Percentiles rank a stretch among this genome's conserved stretches.
phyloP scores from a whole-genome alignment of 2,329 filamentous ascomycete species.

The Mycosphaerella sp. region DNA sequence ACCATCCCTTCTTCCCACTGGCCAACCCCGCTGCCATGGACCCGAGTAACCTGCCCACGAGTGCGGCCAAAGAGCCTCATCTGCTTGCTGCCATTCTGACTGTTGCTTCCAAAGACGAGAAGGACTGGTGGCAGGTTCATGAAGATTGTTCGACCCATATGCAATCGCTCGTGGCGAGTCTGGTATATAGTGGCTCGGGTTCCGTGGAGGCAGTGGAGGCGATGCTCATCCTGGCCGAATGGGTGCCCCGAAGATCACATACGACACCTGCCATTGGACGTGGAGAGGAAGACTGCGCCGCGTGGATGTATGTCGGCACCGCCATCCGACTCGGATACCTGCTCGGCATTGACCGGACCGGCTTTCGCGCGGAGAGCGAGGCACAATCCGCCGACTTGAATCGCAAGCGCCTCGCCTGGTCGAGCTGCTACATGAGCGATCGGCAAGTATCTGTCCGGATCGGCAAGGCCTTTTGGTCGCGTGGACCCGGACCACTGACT shows the following conservation, averaged over 20 bases:
- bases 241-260: slow-evolving; percentile 30
- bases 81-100: slow-evolving; percentile 31
- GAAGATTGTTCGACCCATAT: slow-evolving; percentile 31
- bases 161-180: slow-evolving; percentile 30
- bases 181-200: slow-evolving; percentile 30
- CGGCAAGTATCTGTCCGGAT: slow-evolving; percentile 32
- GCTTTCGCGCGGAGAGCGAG: slow-evolving; percentile 29
- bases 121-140: slow-evolving; percentile 31
- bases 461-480: slow-evolving; percentile 33
- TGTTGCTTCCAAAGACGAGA: slow-evolving; percentile 32
- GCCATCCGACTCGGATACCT: slow-evolving; percentile 33
- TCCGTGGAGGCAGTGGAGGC: slow-evolving; percentile 32
- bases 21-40: slow-evolving; percentile 30
- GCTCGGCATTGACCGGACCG: slow-evolving; percentile 32
- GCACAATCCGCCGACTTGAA: slow-evolving; percentile 27
- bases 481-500: slow-evolving; percentile 32
- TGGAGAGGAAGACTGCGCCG: slow-evolving; percentile 32
- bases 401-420: slow-evolving; percentile 31
- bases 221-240: slow-evolving; percentile 32
- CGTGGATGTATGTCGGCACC: slow-evolving; percentile 33
- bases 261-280: slow-evolving; percentile 27
- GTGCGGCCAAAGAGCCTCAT: slow-evolving; percentile 29
- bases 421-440: slow-evolving; percentile 33
- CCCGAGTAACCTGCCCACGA: slow-evolving; percentile 24
- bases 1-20: slow-evolving; percentile 32